Base-by-base conservation (phyloP, 345 rosid species). In the Gynandropsis gynandra region DNA sequence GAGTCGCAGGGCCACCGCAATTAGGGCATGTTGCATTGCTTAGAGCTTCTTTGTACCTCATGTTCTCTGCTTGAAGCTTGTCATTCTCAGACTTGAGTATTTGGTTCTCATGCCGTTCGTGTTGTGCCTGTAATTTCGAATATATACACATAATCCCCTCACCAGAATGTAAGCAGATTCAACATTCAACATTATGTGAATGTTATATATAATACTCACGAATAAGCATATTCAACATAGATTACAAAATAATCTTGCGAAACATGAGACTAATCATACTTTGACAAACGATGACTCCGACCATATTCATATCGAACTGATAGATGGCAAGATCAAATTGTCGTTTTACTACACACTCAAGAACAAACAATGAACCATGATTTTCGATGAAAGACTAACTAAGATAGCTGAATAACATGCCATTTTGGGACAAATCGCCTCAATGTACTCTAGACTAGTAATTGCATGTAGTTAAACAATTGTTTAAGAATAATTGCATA, bases 1-100 rank as follows among this genome's bases (percentile, higher is more conserved):
- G 76, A 19, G 93, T 80, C 1, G 93, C 90, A 0, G 88, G 90
- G 16, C 95, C 88, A 0, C 96, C 96, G 16, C 98, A 92, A 51
- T 67, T 92, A 36, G 86, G 93, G 47, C 98, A 92, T 12, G 96
- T 62, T 16, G 89, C 79, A 52, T 68, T 87, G 52, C 63, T 65
- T 21, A 87, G 72, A 40, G 98, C 93, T 62, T 82, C 98, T 67
- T 76, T 80, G 69, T 85, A 87, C 75, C 88, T 77, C 17, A 63
- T 72, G 74, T 82, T 87, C 72, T 92, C 98, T 4, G 79, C 93
- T 0, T 84, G 77, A 5, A 92, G 95, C 29, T 85, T 92, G 21
- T 92, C 95, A 55, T 92, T 87, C 53, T 92, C 96, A 46, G 88
- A 59, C 69, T 87, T 92, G 50, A 92, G 63, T 15, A 87, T 76